phyloP scores from a whole-genome alignment of 2,329 filamentous ascomycete species.

The Talaromyces sp. region DNA sequence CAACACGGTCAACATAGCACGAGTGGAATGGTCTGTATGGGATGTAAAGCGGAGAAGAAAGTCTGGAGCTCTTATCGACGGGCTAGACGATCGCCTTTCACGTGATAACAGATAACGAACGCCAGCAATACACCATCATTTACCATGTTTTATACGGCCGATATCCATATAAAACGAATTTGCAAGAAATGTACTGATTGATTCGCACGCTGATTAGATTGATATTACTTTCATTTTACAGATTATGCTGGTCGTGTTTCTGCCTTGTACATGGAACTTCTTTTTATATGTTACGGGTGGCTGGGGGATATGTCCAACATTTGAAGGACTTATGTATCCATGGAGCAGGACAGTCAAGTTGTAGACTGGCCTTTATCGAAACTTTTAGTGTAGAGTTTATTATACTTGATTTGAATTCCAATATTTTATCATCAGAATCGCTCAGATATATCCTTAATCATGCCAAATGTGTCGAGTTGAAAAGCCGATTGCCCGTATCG shows the following conservation, averaged over 20 bases:
- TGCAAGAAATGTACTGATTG: neutral
- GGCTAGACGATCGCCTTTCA: conserved; percentile 29
- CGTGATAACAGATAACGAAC: conserved; percentile 26
- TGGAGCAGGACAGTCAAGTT: too few relatives aligned
- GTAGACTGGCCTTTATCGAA: too few relatives aligned
- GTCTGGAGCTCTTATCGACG: conserved; percentile 17
- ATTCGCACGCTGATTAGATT: neutral
- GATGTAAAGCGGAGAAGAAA: conserved; percentile 21
- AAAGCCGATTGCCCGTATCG: neutral
- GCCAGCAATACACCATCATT: neutral
- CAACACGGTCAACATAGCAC: conserved; percentile 13
- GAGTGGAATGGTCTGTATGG: conserved; percentile 14
- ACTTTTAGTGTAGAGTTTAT: too few relatives aligned
- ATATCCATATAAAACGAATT: neutral
- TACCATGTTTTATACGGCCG: too few relatives aligned
- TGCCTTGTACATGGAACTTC: neutral
- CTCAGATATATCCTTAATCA: neutral
- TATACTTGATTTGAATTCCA: too few relatives aligned
- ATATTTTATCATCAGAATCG: too few relatives aligned
- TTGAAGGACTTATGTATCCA: neutral
- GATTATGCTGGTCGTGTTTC: neutral
- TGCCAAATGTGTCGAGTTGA: neutral
- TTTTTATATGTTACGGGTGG: neutral
- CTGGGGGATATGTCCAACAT: neutral
- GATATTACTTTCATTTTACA: neutral